These are phyloP conservation scores for Myochromella boudieri DNA, from an alignment of 768 basidiomycete genomes.

Conservation along the genomic window DNA sequence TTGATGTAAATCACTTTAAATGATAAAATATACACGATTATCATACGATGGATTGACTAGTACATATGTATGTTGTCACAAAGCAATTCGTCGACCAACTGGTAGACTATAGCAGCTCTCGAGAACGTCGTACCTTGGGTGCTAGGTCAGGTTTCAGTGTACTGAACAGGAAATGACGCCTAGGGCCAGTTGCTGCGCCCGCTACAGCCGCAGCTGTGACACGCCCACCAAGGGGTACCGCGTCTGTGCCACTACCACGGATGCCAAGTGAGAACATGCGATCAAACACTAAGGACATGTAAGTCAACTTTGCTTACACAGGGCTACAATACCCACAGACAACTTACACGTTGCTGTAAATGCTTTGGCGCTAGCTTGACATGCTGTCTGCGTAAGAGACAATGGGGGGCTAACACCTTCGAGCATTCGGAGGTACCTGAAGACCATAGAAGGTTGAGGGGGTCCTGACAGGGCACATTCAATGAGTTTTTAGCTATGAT, in stretches of 20 bases:
- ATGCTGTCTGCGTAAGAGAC: constrained; percentile 80
- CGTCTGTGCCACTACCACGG: constrained; percentile 71
- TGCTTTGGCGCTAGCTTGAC: constrained; percentile 86
- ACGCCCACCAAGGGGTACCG: constrained; percentile 58
- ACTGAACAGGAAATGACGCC: constrained; percentile 85
- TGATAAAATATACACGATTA: neutral
- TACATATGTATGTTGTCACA: too few species aligned
- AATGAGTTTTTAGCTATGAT: neutral
- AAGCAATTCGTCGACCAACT: too few species aligned
- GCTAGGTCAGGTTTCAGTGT: constrained; percentile 61
- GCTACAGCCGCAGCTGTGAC: constrained; percentile 66
- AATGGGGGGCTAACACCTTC: constrained; percentile 91
- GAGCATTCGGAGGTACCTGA: constrained; percentile 85
- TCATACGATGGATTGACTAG: neutral
- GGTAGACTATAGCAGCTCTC: constrained; percentile 17
- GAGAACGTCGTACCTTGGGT: constrained; percentile 33
- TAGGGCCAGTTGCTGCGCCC: constrained; percentile 64
- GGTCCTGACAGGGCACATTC: constrained; percentile 48
- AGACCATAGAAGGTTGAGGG: constrained; percentile 90
- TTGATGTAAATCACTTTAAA: neutral
- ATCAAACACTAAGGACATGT: constrained; percentile 71
- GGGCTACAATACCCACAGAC: too few species aligned
- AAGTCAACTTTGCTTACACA: too few species aligned
- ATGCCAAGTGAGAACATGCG: constrained; percentile 87
- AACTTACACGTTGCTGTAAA: constrained; percentile 81